phyloP scores from a whole-genome alignment of 805 yeast genomes.

The Huiozyma sinensis region DNA sequence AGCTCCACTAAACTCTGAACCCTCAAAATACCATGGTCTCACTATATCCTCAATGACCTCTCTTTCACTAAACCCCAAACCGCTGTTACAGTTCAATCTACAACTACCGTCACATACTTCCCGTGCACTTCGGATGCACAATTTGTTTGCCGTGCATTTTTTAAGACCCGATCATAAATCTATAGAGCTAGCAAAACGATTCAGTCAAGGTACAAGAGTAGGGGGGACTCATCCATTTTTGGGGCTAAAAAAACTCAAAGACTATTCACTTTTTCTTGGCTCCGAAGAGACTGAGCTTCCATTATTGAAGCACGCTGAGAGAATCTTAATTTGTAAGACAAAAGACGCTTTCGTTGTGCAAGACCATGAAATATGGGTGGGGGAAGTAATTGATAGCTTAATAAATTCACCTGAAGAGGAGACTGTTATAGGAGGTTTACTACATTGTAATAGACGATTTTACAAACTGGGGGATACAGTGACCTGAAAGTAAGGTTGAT shows the following conservation, averaged over 20 bases:
- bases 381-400: conserved; percentile 53
- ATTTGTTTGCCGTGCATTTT: conserved; percentile 62
- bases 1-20: conserved; percentile 18
- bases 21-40: conserved; percentile 41
- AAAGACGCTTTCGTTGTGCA: conserved; percentile 47
- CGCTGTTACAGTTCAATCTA: conserved; percentile 74
- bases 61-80: conserved; percentile 63
- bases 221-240: conserved; percentile 42
- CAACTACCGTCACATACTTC: conserved; percentile 83
- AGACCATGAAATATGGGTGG: conserved; percentile 89
- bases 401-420: conserved; percentile 10
- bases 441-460: conserved; percentile 55
- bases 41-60: conserved; percentile 83
- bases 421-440: conserved; percentile 41
- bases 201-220: conserved; percentile 40
- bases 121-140: conserved; percentile 43
- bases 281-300: conserved; percentile 35
- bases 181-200: conserved; percentile 51
- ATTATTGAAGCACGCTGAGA: conserved; percentile 44
- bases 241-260: conserved; percentile 26
- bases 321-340: conserved; percentile 52
- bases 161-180: conserved; percentile 50
- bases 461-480: conserved; percentile 35
- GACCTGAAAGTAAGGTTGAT: too few species aligned
- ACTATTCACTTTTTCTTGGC: conserved; percentile 14